A percentile compares a stretch with the other conserved stretches of the same genome.
These are phyloP conservation scores for Suhomyces vadensis DNA, from an alignment of 805 yeast genomes.

Conservation along the genomic window DNA sequence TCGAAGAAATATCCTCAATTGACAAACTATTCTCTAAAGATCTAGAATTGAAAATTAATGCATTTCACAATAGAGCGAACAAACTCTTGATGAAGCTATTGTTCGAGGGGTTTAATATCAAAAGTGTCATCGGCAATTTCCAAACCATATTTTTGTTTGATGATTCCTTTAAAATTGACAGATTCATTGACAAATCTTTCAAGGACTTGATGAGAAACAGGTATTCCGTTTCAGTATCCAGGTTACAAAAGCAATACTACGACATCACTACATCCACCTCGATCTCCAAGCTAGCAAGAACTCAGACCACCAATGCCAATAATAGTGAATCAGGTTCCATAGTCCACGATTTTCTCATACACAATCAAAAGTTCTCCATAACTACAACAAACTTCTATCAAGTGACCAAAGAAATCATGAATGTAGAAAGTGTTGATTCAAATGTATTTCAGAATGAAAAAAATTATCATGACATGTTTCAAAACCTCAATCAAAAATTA, in stretches of 20 bases:
- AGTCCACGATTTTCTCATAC: conserved; percentile 67
- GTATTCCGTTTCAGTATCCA: conserved; percentile 30
- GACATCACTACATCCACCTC: conserved; percentile 14
- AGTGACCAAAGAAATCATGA: conserved; percentile 49
- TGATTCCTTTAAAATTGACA: conserved; percentile 50
- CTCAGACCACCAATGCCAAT: neutral
- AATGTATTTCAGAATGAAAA: conserved; percentile 39
- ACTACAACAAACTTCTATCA: conserved; percentile 49
- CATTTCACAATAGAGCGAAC: conserved; percentile 71
- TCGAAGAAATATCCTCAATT: conserved; percentile 32
- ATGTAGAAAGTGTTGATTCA: conserved; percentile 45
- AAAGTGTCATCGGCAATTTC: conserved; percentile 46
- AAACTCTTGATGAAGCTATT: conserved; percentile 55
- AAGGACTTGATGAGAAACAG: conserved; percentile 53
- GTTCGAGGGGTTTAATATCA: conserved; percentile 59
- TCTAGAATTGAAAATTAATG: conserved; percentile 55
- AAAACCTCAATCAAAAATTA: conserved; percentile 38
- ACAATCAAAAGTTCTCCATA: conserved; percentile 35
- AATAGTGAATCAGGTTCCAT: neutral
- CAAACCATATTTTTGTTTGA: conserved; percentile 60
- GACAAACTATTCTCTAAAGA: conserved; percentile 38
- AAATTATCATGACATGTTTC: conserved; percentile 44
- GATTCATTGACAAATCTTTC: conserved; percentile 51
- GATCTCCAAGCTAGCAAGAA: neutral
- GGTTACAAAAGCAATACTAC: conserved; percentile 25